Evolutionary conservation across 139 green algal species (phyloP), one percentile per base, ranked within the genome.

Genomic region (Ulvella scutata): DNA sequence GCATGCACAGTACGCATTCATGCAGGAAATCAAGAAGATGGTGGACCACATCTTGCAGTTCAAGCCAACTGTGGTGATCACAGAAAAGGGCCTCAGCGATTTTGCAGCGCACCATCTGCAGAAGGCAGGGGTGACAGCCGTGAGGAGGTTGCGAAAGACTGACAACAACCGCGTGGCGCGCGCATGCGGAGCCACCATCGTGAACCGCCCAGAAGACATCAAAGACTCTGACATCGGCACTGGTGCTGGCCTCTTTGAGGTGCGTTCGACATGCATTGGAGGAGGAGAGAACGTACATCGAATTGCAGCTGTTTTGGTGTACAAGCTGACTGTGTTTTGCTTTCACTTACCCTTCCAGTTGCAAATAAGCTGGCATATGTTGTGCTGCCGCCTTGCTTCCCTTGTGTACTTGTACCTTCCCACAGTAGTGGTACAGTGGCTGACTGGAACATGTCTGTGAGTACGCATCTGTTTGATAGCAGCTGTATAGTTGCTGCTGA

Each of bases 161-260:
- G 95, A 99, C 84, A 99, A 99, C 88, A 99, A 99, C 88, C 88
- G 93, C 77, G 94, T 98, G 37, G 94, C 93, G 0, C 84, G 93
- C 0, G 94, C 94, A 6, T 87, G 72, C 33, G 94, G 95, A 6
- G 95, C 95, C 7, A 99, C 95, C 43, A 98, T 99, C 74, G 91
- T 98, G 28, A 85, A 96, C 87, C 82, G 92, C 39, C 80, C 84
- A 60, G 92, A 95, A 75, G 93, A 98, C 79, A 90, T 96, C 74
- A 80, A 84, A 26, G 93, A 97, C 62, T 82, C 75, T 23, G 94
- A 98, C 84, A 92, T 98, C 31, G 94, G 94, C 73, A 97, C 91
- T 36, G 78, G 86, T 0, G 91, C 92, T 1, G 94, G 94, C 0
- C 82, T 98, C 38, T 99, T 99, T 82, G 91, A 98, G 85, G 94